Conservation (phyloP, 257 asterid species). For the Hygrophila difformis region DNA sequence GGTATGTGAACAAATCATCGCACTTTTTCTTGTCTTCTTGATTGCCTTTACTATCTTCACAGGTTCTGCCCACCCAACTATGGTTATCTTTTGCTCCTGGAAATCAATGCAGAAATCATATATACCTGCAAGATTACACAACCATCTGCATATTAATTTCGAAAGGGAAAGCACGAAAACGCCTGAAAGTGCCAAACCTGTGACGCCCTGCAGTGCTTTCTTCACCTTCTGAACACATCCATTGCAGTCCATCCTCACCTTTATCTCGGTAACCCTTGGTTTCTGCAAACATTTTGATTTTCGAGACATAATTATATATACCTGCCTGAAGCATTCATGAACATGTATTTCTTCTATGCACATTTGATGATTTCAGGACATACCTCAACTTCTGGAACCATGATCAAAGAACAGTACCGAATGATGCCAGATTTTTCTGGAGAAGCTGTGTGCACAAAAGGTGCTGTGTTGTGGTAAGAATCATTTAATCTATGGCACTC, state of each 20-base stretch:
- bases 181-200: conserved; percentile 25
- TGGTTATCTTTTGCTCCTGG: conserved; percentile 49
- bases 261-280: conserved; percentile 48
- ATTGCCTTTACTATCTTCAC: conserved; percentile 55
- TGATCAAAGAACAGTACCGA: conserved; percentile 8
- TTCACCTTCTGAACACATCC: conserved; percentile 80
- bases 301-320: neutral
- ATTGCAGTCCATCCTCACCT: conserved; percentile 66
- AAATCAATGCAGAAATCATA: conserved; percentile 46
- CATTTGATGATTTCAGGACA: neutral
- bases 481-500: conserved; percentile 32
- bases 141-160: neutral
- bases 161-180: neutral
- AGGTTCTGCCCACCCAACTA: conserved; percentile 66
- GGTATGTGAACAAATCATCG: conserved; percentile 42
- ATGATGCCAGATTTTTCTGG: conserved; percentile 12
- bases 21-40: conserved; percentile 56
- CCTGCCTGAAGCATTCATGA: neutral
- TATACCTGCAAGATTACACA: conserved; percentile 29
- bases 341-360: neutral
- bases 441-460: conserved; percentile 8
- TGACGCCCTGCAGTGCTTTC: conserved; percentile 51
- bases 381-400: conserved; percentile 34
- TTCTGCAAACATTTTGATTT: conserved; percentile 27
- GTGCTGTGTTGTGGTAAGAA: conserved; percentile 15